These are phyloP conservation scores for Ormosia emarginata DNA, from an alignment of 306 rosid species.

Conservation along the genomic window DNA sequence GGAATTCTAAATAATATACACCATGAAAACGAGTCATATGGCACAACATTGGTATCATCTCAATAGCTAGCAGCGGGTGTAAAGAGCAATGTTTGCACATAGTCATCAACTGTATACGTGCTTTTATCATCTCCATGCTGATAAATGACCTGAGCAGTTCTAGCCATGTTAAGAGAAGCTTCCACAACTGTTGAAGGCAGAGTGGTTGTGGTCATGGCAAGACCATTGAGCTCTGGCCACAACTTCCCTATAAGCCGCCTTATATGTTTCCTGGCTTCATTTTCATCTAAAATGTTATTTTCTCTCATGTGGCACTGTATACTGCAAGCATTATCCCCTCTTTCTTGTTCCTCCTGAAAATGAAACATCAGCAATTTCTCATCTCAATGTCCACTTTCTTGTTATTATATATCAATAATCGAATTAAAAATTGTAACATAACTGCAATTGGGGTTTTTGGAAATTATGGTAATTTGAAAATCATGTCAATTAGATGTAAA, in stretches of 20 bases:
- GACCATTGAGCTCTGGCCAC: constrained; percentile 36
- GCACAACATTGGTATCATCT: background rate
- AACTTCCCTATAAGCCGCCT: constrained; percentile 24
- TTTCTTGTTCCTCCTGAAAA: constrained; percentile 39
- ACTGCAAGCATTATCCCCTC: constrained; percentile 43
- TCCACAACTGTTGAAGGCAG: constrained; percentile 16
- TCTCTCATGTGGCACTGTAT: constrained; percentile 34
- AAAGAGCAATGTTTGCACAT: constrained; percentile 28
- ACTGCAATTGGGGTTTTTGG: background rate
- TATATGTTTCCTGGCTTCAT: constrained; percentile 30
- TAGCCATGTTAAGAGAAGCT: constrained; percentile 39
- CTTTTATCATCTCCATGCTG: constrained; percentile 42
- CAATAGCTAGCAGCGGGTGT: constrained; percentile 2
- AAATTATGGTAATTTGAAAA: background rate
- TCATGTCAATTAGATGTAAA: background rate
- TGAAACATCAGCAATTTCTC: background rate
- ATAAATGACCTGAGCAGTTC: constrained; percentile 51
- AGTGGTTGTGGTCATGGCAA: background rate
- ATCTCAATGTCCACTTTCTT: background rate
- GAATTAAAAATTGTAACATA: background rate
- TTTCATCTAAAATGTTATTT: constrained; percentile 16
- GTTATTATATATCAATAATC: background rate
- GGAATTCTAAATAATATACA: background rate
- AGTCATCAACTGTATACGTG: constrained; percentile 31
- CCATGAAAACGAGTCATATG: background rate